Base-by-base conservation (phyloP, 208 protist genomes). In the Trypanosomatidae sp. region DNA sequence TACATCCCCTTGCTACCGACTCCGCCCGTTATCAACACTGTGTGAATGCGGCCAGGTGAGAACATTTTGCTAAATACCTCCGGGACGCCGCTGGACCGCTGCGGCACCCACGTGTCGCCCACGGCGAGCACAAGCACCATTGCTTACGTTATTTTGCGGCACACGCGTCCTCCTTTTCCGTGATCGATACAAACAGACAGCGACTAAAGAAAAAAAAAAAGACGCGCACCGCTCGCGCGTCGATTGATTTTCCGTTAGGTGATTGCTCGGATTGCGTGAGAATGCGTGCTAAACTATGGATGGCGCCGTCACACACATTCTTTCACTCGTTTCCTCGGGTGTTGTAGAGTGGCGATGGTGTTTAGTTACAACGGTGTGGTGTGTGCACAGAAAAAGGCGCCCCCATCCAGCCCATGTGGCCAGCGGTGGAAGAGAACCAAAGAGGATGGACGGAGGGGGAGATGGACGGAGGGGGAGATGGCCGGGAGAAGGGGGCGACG, bases 51-150 rank as follows among this genome's bases (percentile, higher is more conserved):
- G 52, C 98, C 91, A 3, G 87, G 83, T 12, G 98, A 88, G 68
- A 99, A 93, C 71, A 99, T 89, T 39, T 94, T 95, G 50, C 91
- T 93, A 78, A 99, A 99, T 39, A 95, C 90, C 46, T 94, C 81
- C 2, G 98, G 99, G 8, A 99, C 88, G 39, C 91, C 87, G 19
- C 83, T 80, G 22, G 94, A 85, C 19, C 99, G 86, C 78, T 99
- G 95, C 33, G 99, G 99, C 46, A 99, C 98, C 84, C 99, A 98
- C n/a, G 99, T 73, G 78, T 99, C 99, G 22, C 99, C 99, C 49
- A 99, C 90, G 7, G 99, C 96, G 28, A 99, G 91, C 13, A 99
- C 96, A 15, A 99, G 88, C 74, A 98, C 89, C 89, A 95, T 96
- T 39, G 46, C 33, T 33, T 12, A 17, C 4, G 43, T 8, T 53